A percentile compares a stretch with the other conserved stretches of the same genome.
phyloP scores from a whole-genome alignment of 139 green algal species.

The Coelastrella sp. region DNA sequence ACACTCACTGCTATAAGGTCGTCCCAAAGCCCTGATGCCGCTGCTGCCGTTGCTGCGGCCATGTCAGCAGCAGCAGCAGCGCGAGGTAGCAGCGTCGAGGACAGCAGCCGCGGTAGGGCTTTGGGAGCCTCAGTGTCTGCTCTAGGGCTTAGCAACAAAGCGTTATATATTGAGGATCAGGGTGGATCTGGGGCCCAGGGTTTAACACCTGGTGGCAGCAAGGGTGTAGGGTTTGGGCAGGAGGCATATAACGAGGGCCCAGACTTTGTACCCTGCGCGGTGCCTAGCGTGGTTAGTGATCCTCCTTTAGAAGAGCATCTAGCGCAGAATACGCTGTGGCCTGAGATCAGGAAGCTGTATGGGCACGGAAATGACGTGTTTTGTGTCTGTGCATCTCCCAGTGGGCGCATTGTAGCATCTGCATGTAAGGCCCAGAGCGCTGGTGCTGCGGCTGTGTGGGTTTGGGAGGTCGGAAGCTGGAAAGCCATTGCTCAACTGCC shows the following conservation, averaged over 20 bases:
- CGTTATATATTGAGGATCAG: conserved; percentile 67
- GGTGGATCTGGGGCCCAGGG: neutral
- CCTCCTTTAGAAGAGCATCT: conserved; percentile 96
- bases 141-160: conserved; percentile 96
- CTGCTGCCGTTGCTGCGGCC: conserved; percentile 2
- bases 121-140: conserved; percentile 86
- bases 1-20: conserved; percentile 59
- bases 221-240: conserved; percentile 16
- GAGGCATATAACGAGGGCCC: conserved; percentile 79
- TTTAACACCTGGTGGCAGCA: neutral
- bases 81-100: neutral
- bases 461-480: conserved; percentile 60
- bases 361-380: conserved; percentile 96
- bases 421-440: conserved; percentile 82
- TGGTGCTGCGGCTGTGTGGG: conserved; percentile 62
- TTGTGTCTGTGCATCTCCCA: conserved; percentile 73
- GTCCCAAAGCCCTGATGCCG: neutral
- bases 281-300: conserved; percentile 64
- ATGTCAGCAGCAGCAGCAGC: conserved; percentile 10
- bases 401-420: conserved; percentile 76
- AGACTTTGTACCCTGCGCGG: conserved; percentile 82
- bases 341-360: conserved; percentile 96
- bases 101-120: conserved; percentile 35
- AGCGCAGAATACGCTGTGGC: conserved; percentile 92
- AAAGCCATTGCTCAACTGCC: conserved; percentile 55